These are phyloP conservation scores for Calonectria hongkongensis DNA, from an alignment of 2,329 filamentous ascomycete species.

Conservation along the genomic window DNA sequence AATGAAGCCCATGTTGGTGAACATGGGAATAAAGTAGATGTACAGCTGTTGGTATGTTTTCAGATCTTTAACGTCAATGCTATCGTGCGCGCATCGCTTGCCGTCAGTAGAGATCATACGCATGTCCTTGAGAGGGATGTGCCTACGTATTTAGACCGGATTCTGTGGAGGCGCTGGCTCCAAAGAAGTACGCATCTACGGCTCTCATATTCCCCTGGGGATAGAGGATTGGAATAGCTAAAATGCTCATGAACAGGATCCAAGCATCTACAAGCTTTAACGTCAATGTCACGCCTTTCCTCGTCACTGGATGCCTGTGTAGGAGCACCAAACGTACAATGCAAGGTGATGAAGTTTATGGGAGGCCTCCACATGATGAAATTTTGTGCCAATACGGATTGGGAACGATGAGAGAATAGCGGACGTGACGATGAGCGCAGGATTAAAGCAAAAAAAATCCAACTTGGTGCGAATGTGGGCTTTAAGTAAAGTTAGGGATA, in stretches of 20 bases:
- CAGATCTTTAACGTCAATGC: constrained; percentile 69
- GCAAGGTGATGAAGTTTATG: constrained; percentile 52
- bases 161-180: constrained; percentile 68
- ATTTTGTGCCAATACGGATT: background rate
- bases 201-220: constrained; percentile 54
- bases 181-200: constrained; percentile 70
- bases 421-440: background rate
- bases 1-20: constrained; percentile 69
- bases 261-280: constrained; percentile 42
- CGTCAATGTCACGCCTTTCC: background rate
- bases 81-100: constrained; percentile 46
- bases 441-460: background rate
- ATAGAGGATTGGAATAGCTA: constrained; percentile 45
- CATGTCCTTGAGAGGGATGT: background rate
- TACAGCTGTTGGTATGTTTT: constrained; percentile 70
- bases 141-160: constrained; percentile 70
- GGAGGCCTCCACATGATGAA: constrained; percentile 48
- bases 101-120: constrained; percentile 37
- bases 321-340: constrained; percentile 47
- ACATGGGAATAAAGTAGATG: constrained; percentile 68
- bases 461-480: background rate
- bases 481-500: background rate
- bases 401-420: background rate
- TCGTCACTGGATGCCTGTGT: background rate
- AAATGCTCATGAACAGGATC: constrained; percentile 48